A percentile compares a stretch with the other conserved stretches of the same genome.
phyloP scores from a whole-genome alignment of 1,139 yeast genomes.

The Nakaseomyces sp. region DNA sequence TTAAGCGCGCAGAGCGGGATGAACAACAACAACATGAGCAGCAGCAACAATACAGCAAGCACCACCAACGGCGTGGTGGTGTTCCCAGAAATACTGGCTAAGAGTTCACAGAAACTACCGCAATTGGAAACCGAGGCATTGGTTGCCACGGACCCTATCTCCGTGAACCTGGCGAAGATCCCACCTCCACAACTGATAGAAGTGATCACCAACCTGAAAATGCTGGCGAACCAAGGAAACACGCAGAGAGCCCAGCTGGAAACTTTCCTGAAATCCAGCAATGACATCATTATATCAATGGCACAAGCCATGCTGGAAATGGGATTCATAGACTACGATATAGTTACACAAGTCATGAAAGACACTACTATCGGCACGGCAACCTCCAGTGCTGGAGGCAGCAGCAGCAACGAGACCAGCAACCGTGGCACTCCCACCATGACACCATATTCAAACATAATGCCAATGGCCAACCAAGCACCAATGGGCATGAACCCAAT shows the following conservation, averaged over 20 bases:
- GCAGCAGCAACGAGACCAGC: slow-evolving; percentile 11
- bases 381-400: background rate
- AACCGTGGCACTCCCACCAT: slow-evolving; percentile 5
- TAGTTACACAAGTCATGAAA: slow-evolving; percentile 41
- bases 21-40: slow-evolving; percentile 6
- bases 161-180: slow-evolving; percentile 44
- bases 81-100: slow-evolving; percentile 40
- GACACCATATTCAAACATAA: background rate
- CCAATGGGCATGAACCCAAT: slow-evolving; percentile 11
- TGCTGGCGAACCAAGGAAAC: slow-evolving; percentile 42
- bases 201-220: slow-evolving; percentile 54
- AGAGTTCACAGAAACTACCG: slow-evolving; percentile 47
- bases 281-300: slow-evolving; percentile 53
- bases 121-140: slow-evolving; percentile 39
- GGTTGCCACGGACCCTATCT: slow-evolving; percentile 37
- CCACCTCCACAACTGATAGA: slow-evolving; percentile 66
- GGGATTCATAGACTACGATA: slow-evolving; percentile 65
- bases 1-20: slow-evolving; percentile 9
- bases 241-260: slow-evolving; percentile 42
- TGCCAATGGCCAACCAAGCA: slow-evolving; percentile 6
- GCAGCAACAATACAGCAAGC: slow-evolving; percentile 4
- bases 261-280: slow-evolving; percentile 41
- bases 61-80: slow-evolving; percentile 11
- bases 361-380: background rate
- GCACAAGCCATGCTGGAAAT: slow-evolving; percentile 67